Conservation (phyloP, 345 rosid species). For the Camelina sativa region DNA sequence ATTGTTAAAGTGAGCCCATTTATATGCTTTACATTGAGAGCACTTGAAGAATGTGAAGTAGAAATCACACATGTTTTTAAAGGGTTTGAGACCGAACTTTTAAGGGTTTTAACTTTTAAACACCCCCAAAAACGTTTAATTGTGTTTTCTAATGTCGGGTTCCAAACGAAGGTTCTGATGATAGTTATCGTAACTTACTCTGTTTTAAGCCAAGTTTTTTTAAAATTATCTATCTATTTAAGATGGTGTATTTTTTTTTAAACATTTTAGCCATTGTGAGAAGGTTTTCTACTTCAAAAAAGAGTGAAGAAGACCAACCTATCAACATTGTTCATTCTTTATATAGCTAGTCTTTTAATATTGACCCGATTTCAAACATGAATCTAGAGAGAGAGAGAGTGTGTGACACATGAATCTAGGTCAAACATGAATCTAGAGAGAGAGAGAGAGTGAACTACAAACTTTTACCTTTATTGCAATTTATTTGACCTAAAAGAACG, state of each 20-base stretch:
- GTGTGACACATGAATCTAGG: no score
- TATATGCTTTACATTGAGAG: background rate
- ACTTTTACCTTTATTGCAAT: background rate
- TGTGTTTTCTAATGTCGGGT: background rate
- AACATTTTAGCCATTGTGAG: background rate
- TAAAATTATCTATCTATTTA: background rate
- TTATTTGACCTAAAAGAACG: background rate
- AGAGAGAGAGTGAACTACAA: no score
- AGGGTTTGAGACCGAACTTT: background rate
- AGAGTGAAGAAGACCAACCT: constrained; percentile 2
- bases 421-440: constrained; percentile 13
- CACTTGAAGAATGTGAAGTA: no score
- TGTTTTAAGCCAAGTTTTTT: background rate
- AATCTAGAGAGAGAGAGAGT: background rate
- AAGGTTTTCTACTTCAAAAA: background rate
- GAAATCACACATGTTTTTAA: background rate
- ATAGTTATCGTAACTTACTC: background rate
- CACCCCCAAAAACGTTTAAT: background rate
- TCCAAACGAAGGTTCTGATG: background rate
- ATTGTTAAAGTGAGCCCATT: background rate
- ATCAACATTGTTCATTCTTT: constrained; percentile 13
- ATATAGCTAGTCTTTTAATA: background rate
- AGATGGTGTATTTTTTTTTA: background rate
- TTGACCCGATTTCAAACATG: constrained; percentile 24
- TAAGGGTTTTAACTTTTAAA: no score